A percentile compares a stretch with the other conserved stretches of the same genome.
Evolutionary conservation across 495 filamentous ascomycete genomes (phyloP).

Genomic region (Massariosphaeria phaeospora): DNA sequence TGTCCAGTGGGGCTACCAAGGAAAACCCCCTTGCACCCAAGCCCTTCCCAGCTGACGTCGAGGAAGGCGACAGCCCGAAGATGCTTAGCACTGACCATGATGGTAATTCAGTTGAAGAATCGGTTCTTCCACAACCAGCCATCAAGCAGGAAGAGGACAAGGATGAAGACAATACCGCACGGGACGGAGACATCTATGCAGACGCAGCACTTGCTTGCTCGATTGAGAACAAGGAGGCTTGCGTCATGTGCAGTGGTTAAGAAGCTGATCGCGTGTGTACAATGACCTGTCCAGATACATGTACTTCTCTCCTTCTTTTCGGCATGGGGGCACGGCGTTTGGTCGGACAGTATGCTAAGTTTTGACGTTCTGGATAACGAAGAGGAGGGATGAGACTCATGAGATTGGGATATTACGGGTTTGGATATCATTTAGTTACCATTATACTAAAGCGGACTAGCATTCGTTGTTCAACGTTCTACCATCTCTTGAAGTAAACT

Average conservation of each 20-base stretch:
- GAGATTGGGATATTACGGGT: background rate
- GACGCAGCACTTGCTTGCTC: conserved; percentile 84
- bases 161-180: conserved; percentile 58
- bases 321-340: background rate
- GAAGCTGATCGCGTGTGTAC: background rate
- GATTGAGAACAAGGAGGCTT: conserved; percentile 87
- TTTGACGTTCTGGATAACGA: background rate
- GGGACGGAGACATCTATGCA: conserved; percentile 88
- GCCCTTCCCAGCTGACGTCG: conserved; percentile 61
- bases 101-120: conserved; percentile 49
- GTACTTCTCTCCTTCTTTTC: background rate
- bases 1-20: conserved; percentile 41
- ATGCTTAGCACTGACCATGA: conserved; percentile 64
- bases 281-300: too few species aligned
- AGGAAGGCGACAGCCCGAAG: conserved; percentile 72
- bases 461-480: too few species aligned
- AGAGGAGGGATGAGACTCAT: background rate
- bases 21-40: conserved; percentile 42
- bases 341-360: background rate
- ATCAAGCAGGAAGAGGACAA: conserved; percentile 58
- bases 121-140: conserved; percentile 49
- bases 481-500: too few species aligned
- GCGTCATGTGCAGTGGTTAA: conserved; percentile 85
- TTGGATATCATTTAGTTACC: background rate
- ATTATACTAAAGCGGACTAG: too few species aligned